phyloP scores from a whole-genome alignment of 2,329 filamentous ascomycete genomes.

The Thelonectria blattea region DNA sequence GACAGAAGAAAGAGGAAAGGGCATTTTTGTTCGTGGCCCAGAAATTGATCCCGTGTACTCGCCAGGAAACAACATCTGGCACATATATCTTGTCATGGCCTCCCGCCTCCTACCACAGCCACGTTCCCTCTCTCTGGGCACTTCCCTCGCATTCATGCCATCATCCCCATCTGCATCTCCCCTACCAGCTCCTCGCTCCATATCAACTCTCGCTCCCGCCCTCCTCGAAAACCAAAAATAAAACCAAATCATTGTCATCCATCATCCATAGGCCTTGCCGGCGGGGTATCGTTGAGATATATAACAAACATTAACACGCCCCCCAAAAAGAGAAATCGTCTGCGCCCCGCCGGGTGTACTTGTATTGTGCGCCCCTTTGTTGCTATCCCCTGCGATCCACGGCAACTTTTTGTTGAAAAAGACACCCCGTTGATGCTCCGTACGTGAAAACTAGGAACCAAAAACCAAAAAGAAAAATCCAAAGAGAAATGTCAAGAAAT shows the following conservation, averaged over 20 bases:
- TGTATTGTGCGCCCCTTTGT: constrained; percentile 33
- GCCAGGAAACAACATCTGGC: constrained; percentile 2
- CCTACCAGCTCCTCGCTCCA: constrained; percentile 3
- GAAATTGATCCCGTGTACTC: constrained; percentile 12
- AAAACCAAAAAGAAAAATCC: constrained; percentile 27
- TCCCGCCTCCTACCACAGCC: neutral
- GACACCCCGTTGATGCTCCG: constrained; percentile 41
- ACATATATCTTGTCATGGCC: constrained; percentile 7
- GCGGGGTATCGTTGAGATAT: constrained; percentile 51
- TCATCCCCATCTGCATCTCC: constrained; percentile 5
- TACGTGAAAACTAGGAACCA: constrained; percentile 13
- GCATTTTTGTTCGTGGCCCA: neutral
- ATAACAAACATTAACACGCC: constrained; percentile 44
- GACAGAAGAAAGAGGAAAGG: constrained; percentile 16
- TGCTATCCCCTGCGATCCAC: constrained; percentile 38
- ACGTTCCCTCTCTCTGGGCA: neutral
- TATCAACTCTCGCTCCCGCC: neutral
- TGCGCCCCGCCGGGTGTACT: constrained; percentile 37
- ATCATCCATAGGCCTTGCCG: constrained; percentile 42
- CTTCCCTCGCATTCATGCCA: neutral
- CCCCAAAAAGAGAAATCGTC: constrained; percentile 39
- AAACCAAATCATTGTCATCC: constrained; percentile 29
- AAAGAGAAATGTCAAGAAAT: constrained; percentile 4
- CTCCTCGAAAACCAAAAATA: constrained; percentile 10
- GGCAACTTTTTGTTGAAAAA: constrained; percentile 53